Evolutionary conservation across 805 yeast species (phyloP).

Genomic region (Candida palmyrensis): DNA sequence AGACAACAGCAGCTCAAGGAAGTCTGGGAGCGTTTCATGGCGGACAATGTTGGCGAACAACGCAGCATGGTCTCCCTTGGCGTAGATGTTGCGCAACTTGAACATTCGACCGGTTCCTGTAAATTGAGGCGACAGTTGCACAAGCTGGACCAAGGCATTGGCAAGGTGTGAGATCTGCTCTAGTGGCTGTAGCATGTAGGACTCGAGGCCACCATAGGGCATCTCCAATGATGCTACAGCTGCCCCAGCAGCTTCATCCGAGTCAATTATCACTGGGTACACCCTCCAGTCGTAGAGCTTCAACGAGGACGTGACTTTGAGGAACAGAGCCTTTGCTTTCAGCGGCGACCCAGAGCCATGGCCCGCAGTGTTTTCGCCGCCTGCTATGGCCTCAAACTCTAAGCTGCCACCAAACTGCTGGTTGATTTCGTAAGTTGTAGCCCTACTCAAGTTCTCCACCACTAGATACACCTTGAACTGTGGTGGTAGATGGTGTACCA

Average conservation of each 20-base stretch:
- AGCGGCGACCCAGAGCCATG: no score
- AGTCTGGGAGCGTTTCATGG: constrained; percentile 29
- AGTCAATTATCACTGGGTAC: constrained; percentile 34
- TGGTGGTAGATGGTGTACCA: constrained; percentile 9
- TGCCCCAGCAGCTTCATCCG: constrained; percentile 7
- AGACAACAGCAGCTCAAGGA: constrained; percentile 29
- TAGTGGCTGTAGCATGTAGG: constrained; percentile 42
- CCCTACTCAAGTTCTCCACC: constrained; percentile 31
- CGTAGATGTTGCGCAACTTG: constrained; percentile 49
- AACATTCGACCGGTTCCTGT: constrained; percentile 15
- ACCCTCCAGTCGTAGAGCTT: constrained; percentile 44
- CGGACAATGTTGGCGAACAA: constrained; percentile 40
- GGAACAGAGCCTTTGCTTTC: background rate
- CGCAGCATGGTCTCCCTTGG: constrained; percentile 56
- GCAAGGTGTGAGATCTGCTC: constrained; percentile 46
- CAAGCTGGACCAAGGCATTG: constrained; percentile 41
- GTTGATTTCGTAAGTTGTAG: constrained; percentile 28
- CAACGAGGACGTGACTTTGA: constrained; percentile 32
- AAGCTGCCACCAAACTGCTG: constrained; percentile 13
- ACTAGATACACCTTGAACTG: constrained; percentile 11
- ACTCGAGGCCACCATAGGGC: constrained; percentile 29
- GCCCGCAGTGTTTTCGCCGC: background rate
- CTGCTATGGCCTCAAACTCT: constrained; percentile 3
- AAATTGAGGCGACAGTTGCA: constrained; percentile 26
- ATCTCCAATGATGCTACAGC: constrained; percentile 40